A percentile compares a stretch with the other conserved stretches of the same genome.
These are phyloP conservation scores for Agrocybe pediades DNA, from an alignment of 768 basidiomycete genomes.

Conservation along the genomic window DNA sequence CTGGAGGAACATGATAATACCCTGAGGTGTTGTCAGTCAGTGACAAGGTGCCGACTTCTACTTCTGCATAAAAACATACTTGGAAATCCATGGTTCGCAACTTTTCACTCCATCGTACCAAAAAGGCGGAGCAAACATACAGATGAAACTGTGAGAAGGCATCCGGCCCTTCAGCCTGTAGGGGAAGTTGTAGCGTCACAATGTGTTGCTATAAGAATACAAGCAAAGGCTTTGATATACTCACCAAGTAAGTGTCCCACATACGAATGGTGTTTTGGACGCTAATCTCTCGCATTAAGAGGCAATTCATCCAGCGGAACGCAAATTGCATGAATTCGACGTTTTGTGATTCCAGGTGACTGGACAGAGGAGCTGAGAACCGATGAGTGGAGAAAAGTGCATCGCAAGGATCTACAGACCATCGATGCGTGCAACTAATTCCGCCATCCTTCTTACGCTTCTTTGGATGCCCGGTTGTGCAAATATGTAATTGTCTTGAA, in stretches of 20 bases:
- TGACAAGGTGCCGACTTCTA: too few relatives aligned
- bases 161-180: constrained; percentile 92
- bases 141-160: constrained; percentile 99
- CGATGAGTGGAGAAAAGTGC: constrained; percentile 3
- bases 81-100: constrained; percentile 98
- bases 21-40: constrained; percentile 47
- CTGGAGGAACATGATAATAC: constrained; percentile 98
- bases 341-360: constrained; percentile 86
- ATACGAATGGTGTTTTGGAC: constrained; percentile 96
- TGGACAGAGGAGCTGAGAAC: constrained; percentile 73
- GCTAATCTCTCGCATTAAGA: constrained; percentile 97
- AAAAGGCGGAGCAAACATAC: constrained; percentile 97
- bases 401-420: constrained; percentile 40
- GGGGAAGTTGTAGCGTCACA: background rate
- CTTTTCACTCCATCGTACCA: constrained; percentile 94
- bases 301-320: constrained; percentile 99
- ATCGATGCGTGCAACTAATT: constrained; percentile 89
- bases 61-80: constrained; percentile 56
- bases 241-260: constrained; percentile 99
- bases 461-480: constrained; percentile 96
- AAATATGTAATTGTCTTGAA: constrained; percentile 97
- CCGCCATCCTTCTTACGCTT: constrained; percentile 91
- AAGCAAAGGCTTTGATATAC: constrained; percentile 26
- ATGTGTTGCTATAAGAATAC: background rate
- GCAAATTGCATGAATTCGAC: constrained; percentile 99